Conservation (phyloP, 495 filamentous ascomycete genomes). For the Chaetomium cochliodes region DNA sequence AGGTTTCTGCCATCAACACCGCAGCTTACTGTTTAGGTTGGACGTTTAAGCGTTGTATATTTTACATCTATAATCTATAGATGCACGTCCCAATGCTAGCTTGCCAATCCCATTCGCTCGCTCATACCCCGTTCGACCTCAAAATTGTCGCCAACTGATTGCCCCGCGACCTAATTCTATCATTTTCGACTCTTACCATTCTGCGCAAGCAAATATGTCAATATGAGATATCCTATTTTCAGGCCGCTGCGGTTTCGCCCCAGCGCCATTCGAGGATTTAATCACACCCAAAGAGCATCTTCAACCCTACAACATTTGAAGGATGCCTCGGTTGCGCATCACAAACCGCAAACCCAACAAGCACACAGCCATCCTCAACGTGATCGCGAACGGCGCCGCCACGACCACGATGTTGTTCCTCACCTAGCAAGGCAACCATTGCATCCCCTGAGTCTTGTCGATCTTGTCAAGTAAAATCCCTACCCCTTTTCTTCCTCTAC, state of each 20-base stretch:
- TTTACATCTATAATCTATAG: no score
- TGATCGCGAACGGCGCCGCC: constrained; percentile 16
- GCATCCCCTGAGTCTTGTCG: constrained; percentile 78
- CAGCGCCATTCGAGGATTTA: constrained; percentile 30
- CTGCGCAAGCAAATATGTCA: constrained; percentile 42
- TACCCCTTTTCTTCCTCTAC: not conserved
- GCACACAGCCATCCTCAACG: constrained; percentile 9
- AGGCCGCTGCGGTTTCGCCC: constrained; percentile 42
- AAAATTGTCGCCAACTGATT: no score
- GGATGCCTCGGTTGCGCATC: constrained; percentile 13
- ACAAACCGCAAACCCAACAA: constrained; percentile 1
- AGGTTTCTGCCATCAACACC: no score
- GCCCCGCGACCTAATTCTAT: no score
- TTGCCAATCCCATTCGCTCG: no score
- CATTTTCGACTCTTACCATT: not conserved
- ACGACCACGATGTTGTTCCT: constrained; percentile 67
- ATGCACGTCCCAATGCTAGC: no score
- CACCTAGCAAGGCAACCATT: constrained; percentile 73
- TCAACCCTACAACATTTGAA: constrained; percentile 23
- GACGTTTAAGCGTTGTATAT: no score
- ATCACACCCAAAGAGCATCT: constrained; percentile 16
- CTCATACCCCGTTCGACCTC: no score
- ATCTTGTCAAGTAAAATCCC: constrained; percentile 72
- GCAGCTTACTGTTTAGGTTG: no score
- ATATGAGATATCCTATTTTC: constrained; percentile 41